Base-by-base conservation (phyloP, 78 protist genomes). In the Creolimax fragrantissima region DNA sequence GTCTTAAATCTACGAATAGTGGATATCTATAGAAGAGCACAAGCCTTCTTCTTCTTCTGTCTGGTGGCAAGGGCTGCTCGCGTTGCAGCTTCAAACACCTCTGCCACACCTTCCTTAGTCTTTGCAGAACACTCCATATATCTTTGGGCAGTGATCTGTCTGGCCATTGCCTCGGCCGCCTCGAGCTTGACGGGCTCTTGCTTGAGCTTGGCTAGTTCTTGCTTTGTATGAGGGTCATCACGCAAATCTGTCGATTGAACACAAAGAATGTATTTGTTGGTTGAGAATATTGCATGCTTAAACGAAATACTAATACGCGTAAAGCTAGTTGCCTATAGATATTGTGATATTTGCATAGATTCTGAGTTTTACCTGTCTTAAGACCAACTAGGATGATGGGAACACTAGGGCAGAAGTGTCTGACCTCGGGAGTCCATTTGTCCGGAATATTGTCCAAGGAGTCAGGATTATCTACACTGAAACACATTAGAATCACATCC, bases 401-500 rank as follows among this genome's bases (percentile, higher is more conserved):
- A 2, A 45, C 67, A 81, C 89, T 89, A 0, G 93, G 93, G 92
- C 93, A 91, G 84, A 91, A 89, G 88, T 86, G 93, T 3, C 24
- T 24, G 45, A 94, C 85, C 66, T 91, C 93, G 2, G 95, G 91
- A 2, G 90, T n/a, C 95, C 93, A 94, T 90, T 96, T 95, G 36
- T 84, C 66, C 24, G 94, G 47, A 43, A 96, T 95, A 94, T 96
- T 96, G 39, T 94, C 96, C 41, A 95, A 88, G 6, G 96, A 94
- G 39, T 88, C 66, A 32, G 95, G 96, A 5, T 85, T 47, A 88
- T 94, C 93, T 90, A 96, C 81, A n/a, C 94, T 11, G 45, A 88
- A 98, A 94, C 97, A 95, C 44, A 98, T 93, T 17, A 98, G 93
- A 84, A 98, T 94, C 39, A 98, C 98, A 81, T 98, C 97, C 36